These are phyloP conservation scores for Beauveria scarabaeidicola DNA, from an alignment of 2,329 filamentous ascomycete genomes.

Conservation along the genomic window DNA sequence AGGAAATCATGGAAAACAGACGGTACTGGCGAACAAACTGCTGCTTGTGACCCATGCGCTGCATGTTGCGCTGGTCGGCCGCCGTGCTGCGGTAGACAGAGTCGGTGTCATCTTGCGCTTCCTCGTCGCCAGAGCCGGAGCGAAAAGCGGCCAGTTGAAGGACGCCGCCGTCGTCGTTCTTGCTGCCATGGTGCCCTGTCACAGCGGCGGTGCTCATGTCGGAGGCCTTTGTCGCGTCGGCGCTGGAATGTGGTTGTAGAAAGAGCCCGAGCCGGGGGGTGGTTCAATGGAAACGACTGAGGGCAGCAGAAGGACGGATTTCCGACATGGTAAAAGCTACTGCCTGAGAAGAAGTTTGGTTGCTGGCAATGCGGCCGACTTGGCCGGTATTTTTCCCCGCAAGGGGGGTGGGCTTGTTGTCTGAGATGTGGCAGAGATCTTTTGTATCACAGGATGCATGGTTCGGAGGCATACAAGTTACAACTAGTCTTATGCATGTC, in stretches of 20 bases:
- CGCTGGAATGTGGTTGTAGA: neutral
- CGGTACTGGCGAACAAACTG: conserved; percentile 10
- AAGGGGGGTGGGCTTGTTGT: no score
- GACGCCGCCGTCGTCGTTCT: neutral
- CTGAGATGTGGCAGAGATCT: no score
- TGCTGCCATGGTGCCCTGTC: neutral
- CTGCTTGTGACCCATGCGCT: conserved; percentile 9
- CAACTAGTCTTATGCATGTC: no score
- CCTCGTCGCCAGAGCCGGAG: neutral
- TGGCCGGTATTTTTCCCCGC: no score
- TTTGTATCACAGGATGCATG: no score
- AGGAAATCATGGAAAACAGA: conserved; percentile 10
- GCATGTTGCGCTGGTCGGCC: conserved; percentile 4
- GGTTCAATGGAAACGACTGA: no score
- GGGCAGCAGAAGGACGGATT: no score
- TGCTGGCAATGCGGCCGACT: no score
- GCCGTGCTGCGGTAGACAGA: neutral
- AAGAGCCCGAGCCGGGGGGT: neutral
- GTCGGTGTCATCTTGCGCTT: neutral
- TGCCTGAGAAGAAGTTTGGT: no score
- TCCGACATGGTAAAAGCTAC: no score
- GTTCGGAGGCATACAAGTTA: no score
- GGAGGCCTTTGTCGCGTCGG: neutral
- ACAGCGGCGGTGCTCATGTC: neutral
- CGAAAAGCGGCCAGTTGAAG: neutral